Base-by-base conservation (phyloP, 1,284 basidiomycete genomes). In the Leccinum ponderosum region DNA sequence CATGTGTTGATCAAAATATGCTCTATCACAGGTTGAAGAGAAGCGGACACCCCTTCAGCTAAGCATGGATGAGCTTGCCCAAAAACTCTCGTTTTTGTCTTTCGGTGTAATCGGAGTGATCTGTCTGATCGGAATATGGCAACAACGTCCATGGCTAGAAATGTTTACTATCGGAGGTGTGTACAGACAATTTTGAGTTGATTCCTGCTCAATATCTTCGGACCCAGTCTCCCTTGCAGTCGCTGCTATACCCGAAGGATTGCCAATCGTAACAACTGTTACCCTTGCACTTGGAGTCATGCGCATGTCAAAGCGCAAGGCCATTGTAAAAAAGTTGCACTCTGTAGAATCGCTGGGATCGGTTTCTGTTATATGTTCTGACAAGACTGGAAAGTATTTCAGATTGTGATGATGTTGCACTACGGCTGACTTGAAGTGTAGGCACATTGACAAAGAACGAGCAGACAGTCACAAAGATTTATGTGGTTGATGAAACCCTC, bases 121-220 rank as follows among this genome's bases (percentile, higher is more conserved):
- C 61, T 94, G 94, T 73, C 76, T 99, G 57, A 89, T 98, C 66
- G 97, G 97, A 4, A 85, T 97, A 4, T 79, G 89, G 64, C 96
- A 98, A 73, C 81, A 85, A 31, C 82, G 95, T n/a, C 85, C 90
- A 12, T 97, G 95, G 95, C 78, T 98, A 9, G 96, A 98, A 56
- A 98, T 98, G 97, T 98, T 98, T 71, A 98, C 96, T 9, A 98
- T 98, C 65, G 96, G 96, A 80, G 94, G 94, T 94, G 69, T 57
- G 84, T 75, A 35, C 8, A 54, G 2, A 33, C 6, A 3, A 37
- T n/a, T 60, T 15, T 57, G 2, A 56, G 12, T 14, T 11, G 42
- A 33, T 15, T 17, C 35, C 3, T 17, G 54, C 57, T 65, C 39
- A 60, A 59, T 48, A 22, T 39, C 59, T 70, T 14, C 57, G 59